Base-by-base conservation (phyloP, 106 monocot genomes). In the Dioscorea dumetorum region DNA sequence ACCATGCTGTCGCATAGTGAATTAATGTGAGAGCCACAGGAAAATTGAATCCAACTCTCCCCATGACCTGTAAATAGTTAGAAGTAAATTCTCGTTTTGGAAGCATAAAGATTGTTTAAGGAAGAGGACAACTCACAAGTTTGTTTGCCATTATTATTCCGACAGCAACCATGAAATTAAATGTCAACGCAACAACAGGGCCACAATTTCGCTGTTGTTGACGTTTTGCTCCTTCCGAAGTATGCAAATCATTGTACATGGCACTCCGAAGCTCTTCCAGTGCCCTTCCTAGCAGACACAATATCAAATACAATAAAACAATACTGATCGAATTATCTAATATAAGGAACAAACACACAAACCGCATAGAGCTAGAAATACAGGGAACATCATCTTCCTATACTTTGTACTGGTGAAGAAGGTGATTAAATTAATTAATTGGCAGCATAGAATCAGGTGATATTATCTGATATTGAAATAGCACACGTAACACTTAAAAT, bases 121-220 rank as follows among this genome's bases (percentile, higher is more conserved):
- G 63, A 72, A 15, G 67, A 32, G 24, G 49, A 11, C 24, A 18
- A 83, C 80, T 21, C 22, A 94, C 95, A 85, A 91, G 13, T 84
- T 95, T 95, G 70, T 95, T 95, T 22, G 91, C 74, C 84, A 95
- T 88, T 68, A 95, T 95, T 54, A 95, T 95, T 22, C 95, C 87
- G 70, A 91, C 88, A 70, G 95, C 83, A 73, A 91, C 85, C 17
- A 79, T 64, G 69, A 95, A 95, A 69, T 95, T 95, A 62, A 95
- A 95, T 14, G 83, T 74, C 77, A 91, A 66, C 24, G 95, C 80
- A n/a, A 86, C 80, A 62, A 83, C 50, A 50, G 95, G 95, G 53
- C 95, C 91, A 66, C 91, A 91, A 11, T 82, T 62, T 66, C 79
- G 75, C 61, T 95, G 91, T 32, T 95, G 95, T 71, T 84, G 83